A percentile compares a stretch with the other conserved stretches of the same genome.
Evolutionary conservation across 768 basidiomycete genomes (phyloP).

Genomic region (Guyanaporus albipodus): DNA sequence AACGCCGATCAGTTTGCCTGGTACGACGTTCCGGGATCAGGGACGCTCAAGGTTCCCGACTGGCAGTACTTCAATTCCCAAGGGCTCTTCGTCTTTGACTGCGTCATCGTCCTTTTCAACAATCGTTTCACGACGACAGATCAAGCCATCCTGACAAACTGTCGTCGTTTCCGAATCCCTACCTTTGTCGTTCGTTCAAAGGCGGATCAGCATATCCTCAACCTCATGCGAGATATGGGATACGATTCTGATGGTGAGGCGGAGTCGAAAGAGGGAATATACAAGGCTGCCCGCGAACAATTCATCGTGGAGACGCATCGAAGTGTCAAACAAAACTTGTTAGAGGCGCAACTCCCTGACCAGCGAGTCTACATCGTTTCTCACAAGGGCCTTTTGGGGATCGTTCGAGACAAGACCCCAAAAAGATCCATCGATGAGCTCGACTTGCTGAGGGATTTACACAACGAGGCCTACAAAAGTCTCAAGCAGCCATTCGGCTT

Average conservation of each 20-base stretch:
- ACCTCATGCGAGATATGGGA: conserved; percentile 25
- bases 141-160: conserved; percentile 33
- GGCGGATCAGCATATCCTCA: conserved; percentile 31
- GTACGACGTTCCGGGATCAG: conserved; percentile 39
- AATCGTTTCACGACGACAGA: conserved; percentile 36
- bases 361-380: conserved; percentile 30
- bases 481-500: conserved; percentile 5
- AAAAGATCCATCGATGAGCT: conserved; percentile 27
- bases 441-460: conserved; percentile 24
- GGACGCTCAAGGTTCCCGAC: conserved; percentile 33
- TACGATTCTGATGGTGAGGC: conserved; percentile 25
- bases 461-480: conserved; percentile 13
- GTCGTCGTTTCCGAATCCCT: conserved; percentile 33
- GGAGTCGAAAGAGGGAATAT: conserved; percentile 13
- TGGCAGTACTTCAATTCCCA: conserved; percentile 39
- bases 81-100: conserved; percentile 37
- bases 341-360: conserved; percentile 24
- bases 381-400: conserved; percentile 17
- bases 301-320: conserved; percentile 26
- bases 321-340: conserved; percentile 24
- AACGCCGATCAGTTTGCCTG: conserved; percentile 27
- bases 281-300: conserved; percentile 25
- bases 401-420: conserved; percentile 23
- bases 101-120: conserved; percentile 33
- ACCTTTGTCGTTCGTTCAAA: conserved; percentile 36